Evolutionary conservation across 163 green algal genomes (phyloP).

Genomic region (Volvox carteri): DNA sequence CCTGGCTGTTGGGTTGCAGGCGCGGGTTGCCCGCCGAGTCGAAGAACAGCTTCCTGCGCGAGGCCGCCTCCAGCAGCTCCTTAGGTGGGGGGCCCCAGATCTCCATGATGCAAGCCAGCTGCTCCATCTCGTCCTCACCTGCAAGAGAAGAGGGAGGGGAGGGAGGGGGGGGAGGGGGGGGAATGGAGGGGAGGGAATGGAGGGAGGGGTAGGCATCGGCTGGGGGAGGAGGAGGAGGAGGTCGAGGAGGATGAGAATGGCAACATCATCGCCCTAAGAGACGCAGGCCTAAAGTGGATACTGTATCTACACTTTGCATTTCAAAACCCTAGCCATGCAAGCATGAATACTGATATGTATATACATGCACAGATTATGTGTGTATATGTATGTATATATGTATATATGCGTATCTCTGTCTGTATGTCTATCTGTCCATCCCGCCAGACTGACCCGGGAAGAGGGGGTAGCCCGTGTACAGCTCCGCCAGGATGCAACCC

Average conservation of each 20-base stretch:
- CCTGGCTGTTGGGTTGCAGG: slow-evolving; percentile 67
- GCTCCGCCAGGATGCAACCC: slow-evolving; percentile 88
- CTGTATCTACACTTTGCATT: too few relatives aligned
- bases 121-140: slow-evolving; percentile 86
- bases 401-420: too few relatives aligned
- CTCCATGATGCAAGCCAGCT: slow-evolving; percentile 88
- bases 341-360: too few relatives aligned
- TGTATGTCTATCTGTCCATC: too few relatives aligned
- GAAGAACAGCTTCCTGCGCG: slow-evolving; percentile 76
- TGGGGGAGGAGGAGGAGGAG: too few relatives aligned
- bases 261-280: too few relatives aligned
- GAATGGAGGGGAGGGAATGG: neutral
- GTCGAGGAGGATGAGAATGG: too few relatives aligned
- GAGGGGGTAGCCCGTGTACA: slow-evolving; percentile 85
- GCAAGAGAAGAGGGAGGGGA: neutral
- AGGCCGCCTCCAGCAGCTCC: slow-evolving; percentile 70
- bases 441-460: slow-evolving; percentile 75
- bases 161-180: neutral
- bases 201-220: neutral
- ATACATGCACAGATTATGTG: too few relatives aligned
- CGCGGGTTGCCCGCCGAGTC: slow-evolving; percentile 58
- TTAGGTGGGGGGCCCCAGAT: slow-evolving; percentile 72
- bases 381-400: too few relatives aligned
- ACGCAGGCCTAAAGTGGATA: too few relatives aligned
- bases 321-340: too few relatives aligned